phyloP scores from a whole-genome alignment of 495 filamentous ascomycete genomes.

The Annulohypoxylon bovei region DNA sequence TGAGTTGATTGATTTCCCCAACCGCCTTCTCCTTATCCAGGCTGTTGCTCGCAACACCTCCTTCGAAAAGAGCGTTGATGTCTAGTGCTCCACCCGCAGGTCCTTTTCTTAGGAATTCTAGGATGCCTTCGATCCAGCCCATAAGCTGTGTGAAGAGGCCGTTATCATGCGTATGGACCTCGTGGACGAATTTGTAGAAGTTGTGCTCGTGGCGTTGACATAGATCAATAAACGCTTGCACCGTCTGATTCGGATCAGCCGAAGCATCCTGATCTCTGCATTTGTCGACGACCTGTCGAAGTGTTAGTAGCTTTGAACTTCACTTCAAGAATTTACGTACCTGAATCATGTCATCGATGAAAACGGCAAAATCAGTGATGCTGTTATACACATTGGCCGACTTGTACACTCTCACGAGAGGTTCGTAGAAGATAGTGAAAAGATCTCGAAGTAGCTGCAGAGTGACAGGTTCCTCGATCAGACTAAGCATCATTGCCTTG shows the following conservation, averaged over 20 bases:
- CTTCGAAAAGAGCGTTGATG: constrained; percentile 91
- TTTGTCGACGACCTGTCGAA: constrained; percentile 74
- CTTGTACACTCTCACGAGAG: constrained; percentile 95
- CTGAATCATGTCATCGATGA: constrained; percentile 89
- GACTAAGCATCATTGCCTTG: constrained; percentile 95
- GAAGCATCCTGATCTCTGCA: constrained; percentile 91
- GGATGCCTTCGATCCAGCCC: constrained; percentile 97
- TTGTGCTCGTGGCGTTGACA: constrained; percentile 94
- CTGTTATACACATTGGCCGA: constrained; percentile 97
- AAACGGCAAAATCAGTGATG: constrained; percentile 93
- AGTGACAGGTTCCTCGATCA: constrained; percentile 95
- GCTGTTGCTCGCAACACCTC: constrained; percentile 70
- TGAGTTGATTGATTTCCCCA: constrained; percentile 83
- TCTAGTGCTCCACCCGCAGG: constrained; percentile 82
- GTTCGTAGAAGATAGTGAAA: constrained; percentile 99
- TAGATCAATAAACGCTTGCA: constrained; percentile 98
- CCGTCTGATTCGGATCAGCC: constrained; percentile 96
- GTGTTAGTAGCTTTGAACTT: constrained; percentile 25
- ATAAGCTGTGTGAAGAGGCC: constrained; percentile 95
- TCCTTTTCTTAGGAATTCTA: constrained; percentile 89
- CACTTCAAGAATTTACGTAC: constrained; percentile 41
- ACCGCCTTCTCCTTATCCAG: constrained; percentile 77
- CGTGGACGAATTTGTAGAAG: constrained; percentile 99
- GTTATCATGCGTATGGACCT: constrained; percentile 98
- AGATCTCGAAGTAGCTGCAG: constrained; percentile 93